Base-by-base conservation (phyloP, 2,329 filamentous ascomycete genomes). In the Xylaria sp. region DNA sequence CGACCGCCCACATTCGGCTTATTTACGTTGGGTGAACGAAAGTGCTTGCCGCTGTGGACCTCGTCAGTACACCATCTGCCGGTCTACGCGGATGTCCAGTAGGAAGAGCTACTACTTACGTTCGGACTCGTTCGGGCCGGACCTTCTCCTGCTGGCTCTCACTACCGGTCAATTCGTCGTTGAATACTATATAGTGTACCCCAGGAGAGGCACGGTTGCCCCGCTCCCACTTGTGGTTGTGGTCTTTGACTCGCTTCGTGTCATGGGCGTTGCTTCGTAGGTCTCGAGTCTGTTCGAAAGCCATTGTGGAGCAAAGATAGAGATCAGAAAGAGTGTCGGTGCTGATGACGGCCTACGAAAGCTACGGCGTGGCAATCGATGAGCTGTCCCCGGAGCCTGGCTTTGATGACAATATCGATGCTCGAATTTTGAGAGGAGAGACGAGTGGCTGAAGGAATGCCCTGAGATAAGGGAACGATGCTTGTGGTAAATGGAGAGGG, bases 211-310 rank as follows among this genome's bases (percentile, higher is more conserved):
- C 74, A 4, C 81, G 80, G 28, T 70, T 66, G 64, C 83, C 83
- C 15, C 79, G 76, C 9, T 79, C 76, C 84, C 84, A 85, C 75
- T 85, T 85, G 65, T 76, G 72, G 23, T 70, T 73, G 4, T 78
- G 78, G 73, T 84, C 81, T 77, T 84, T 84, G 76, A 71, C 73
- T 64, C 83, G 81, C 78, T 84, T 84, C 72, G 77, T 80, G 74
- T 83, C 82, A 68, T 80, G 80, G 69, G 79, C 76, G 61, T 77
- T 78, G 76, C 82, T 81, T 77, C 84, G 83, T 46, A 85, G 73
- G 73, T 85, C 84, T 66, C 83, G 82, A 57, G 73, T 69, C 51
- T 75, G 73, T 50, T 78, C 74, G 65, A 76, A 77, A 69, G 76
- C 73, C 78, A 79, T 79, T 66, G 20, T 34, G 31, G 13, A 48